phyloP scores from a whole-genome alignment of 2,329 filamentous ascomycete species.

The Talaromyces sp. region DNA sequence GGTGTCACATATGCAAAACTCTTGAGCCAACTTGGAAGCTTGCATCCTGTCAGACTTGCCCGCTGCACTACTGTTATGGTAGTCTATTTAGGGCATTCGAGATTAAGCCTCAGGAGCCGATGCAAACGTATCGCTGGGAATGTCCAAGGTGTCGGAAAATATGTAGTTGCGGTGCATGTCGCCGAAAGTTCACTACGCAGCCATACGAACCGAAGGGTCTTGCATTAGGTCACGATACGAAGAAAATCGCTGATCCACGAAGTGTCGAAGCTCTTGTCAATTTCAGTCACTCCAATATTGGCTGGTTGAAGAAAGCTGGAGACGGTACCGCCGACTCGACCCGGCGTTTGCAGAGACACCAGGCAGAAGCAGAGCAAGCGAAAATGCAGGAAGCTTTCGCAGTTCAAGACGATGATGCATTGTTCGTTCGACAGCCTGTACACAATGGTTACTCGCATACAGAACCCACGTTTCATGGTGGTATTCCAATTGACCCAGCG shows the following conservation, averaged over 20 bases:
- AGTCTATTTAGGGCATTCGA: conserved; percentile 89
- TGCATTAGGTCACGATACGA: conserved; percentile 85
- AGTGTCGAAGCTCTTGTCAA: conserved; percentile 90
- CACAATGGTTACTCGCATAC: conserved; percentile 13
- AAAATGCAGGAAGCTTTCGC: conserved; percentile 49
- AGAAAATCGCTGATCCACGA: conserved; percentile 81
- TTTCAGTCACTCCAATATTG: conserved; percentile 83
- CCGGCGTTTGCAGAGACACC: conserved; percentile 48
- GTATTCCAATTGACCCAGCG: conserved; percentile 47
- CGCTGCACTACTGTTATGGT: conserved; percentile 85
- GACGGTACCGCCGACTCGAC: conserved; percentile 50
- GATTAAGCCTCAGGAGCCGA: conserved; percentile 75
- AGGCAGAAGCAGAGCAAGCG: conserved; percentile 54
- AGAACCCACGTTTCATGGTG: conserved; percentile 23
- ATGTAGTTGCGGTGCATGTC: conserved; percentile 83
- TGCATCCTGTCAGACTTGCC: conserved; percentile 74
- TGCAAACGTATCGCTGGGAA: conserved; percentile 79
- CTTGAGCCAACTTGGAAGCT: conserved; percentile 82
- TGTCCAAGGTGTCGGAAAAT: conserved; percentile 84
- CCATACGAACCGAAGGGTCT: conserved; percentile 87
- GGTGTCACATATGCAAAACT: conserved; percentile 81
- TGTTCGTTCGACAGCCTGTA: conserved; percentile 27
- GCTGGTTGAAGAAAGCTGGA: conserved; percentile 69
- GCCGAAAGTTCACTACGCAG: conserved; percentile 63
- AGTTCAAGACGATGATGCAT: conserved; percentile 46